Evolutionary conservation across 805 yeast genomes (phyloP).

Genomic region (Suhomyces xylopsoci): DNA sequence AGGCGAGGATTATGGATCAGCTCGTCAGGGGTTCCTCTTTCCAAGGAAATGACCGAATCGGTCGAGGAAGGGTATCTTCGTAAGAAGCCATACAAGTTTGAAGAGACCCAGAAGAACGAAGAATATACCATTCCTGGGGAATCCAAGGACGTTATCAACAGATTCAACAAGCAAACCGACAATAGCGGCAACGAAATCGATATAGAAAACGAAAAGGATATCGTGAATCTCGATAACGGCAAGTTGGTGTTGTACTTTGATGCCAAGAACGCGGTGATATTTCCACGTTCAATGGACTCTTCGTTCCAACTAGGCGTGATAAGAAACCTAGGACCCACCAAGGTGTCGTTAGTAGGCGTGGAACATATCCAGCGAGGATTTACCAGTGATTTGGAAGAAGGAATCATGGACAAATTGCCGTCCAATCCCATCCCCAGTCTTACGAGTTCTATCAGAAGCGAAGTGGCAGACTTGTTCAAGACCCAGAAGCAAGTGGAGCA

Average conservation of each 20-base stretch:
- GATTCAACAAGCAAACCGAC: conserved; percentile 16
- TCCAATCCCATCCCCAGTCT: conserved; percentile 31
- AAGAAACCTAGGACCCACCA: conserved; percentile 33
- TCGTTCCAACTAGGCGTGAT: conserved; percentile 35
- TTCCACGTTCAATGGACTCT: conserved; percentile 44
- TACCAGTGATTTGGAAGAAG: conserved; percentile 28
- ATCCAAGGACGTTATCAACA: conserved; percentile 15
- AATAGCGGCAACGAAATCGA: conserved; percentile 13
- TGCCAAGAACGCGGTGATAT: conserved; percentile 43
- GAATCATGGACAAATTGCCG: conserved; percentile 30
- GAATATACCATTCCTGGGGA: background rate
- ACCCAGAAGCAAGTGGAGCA: conserved; percentile 6
- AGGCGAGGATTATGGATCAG: conserved; percentile 85
- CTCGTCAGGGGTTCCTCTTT: conserved; percentile 54
- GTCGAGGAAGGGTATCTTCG: conserved; percentile 55
- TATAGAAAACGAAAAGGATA: conserved; percentile 25
- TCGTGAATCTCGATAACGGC: conserved; percentile 31
- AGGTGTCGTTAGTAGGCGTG: conserved; percentile 41
- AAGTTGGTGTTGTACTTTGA: conserved; percentile 40
- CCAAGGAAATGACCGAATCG: conserved; percentile 46
- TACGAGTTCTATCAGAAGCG: conserved; percentile 30
- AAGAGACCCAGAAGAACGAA: background rate
- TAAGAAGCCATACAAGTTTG: conserved; percentile 14
- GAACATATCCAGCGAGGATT: conserved; percentile 51
- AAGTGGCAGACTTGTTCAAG: conserved; percentile 22